These are phyloP conservation scores for Flaveria linearis DNA, from an alignment of 129 eudicot species.

Conservation along the genomic window DNA sequence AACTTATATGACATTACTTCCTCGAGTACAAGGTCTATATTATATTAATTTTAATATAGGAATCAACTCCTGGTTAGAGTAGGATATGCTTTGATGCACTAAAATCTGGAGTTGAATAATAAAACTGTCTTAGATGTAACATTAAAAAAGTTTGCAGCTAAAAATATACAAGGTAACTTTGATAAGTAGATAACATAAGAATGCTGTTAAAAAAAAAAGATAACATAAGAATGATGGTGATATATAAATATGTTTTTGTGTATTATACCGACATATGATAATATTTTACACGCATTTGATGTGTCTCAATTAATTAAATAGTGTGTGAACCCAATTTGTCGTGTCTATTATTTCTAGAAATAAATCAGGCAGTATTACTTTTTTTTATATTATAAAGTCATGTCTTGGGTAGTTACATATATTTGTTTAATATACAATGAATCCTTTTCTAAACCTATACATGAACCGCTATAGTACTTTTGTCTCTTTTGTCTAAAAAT, in stretches of 20 bases:
- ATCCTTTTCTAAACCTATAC: neutral
- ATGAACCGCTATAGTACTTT: neutral
- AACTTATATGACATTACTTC: neutral
- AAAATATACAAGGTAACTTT: conserved; percentile 1
- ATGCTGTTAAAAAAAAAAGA: too few relatives aligned
- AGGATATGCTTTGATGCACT: neutral
- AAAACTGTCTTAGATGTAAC: neutral
- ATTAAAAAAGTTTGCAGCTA: neutral
- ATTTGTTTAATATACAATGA: neutral
- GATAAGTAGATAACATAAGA: neutral
- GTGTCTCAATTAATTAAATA: neutral
- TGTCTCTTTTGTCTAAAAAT: neutral
- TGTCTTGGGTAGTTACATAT: conserved; percentile 3
- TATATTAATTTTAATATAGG: neutral
- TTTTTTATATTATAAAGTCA: neutral
- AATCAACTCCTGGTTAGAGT: neutral
- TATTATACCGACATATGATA: neutral
- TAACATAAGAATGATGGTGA: neutral
- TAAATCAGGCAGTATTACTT: neutral
- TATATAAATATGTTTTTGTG: neutral
- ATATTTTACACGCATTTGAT: neutral
- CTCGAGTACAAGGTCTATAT: neutral
- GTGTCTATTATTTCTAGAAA: neutral
- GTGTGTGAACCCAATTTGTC: neutral
- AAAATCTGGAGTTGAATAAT: neutral